Conservation (phyloP, 73 alveolate genomes). For the Tetrahymena elliotti region DNA sequence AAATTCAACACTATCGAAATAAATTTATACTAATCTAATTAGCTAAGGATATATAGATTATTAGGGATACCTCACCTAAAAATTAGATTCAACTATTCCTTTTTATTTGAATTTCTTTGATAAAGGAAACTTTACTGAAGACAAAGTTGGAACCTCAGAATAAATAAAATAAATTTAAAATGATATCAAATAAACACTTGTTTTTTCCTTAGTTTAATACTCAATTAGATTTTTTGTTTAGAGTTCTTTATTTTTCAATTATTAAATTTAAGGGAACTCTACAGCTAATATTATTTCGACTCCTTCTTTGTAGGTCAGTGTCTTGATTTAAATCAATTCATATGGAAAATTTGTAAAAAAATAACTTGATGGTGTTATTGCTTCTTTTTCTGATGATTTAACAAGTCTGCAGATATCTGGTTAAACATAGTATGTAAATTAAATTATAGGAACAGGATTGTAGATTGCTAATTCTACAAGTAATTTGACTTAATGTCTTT, state of each 20-base stretch:
- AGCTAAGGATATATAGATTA: background rate
- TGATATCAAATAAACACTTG: background rate
- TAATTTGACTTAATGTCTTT: background rate
- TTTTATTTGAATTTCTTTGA: background rate
- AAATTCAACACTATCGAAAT: background rate
- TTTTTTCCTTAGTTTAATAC: background rate
- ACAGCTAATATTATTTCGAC: background rate
- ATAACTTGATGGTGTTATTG: background rate
- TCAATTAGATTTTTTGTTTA: background rate
- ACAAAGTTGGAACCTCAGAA: background rate
- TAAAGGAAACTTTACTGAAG: background rate
- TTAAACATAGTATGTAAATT: background rate
- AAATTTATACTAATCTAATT: background rate
- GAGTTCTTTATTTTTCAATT: background rate
- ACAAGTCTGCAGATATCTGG: background rate
- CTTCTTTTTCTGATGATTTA: background rate
- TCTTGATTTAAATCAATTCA: background rate
- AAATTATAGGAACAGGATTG: background rate
- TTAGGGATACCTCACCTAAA: background rate
- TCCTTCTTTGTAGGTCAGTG: background rate
- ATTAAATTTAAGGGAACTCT: background rate
- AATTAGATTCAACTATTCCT: background rate
- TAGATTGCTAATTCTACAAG: background rate
- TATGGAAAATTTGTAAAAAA: background rate
- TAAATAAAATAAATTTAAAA: background rate